Evolutionary conservation across 2,329 filamentous ascomycete species (phyloP).

Genomic region (Penicillium sp.): DNA sequence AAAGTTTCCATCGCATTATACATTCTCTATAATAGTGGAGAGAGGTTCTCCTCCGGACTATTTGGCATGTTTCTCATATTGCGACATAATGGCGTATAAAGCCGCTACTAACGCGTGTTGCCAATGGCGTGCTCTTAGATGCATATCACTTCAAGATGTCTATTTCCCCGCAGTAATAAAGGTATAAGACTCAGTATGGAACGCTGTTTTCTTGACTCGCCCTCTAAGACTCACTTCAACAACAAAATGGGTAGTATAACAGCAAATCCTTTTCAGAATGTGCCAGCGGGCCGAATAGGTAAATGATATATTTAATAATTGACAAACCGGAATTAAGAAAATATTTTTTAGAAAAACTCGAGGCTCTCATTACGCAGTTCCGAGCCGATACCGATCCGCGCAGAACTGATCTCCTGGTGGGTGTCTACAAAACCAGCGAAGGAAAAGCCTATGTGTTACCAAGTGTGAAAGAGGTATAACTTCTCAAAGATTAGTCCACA

Average conservation of each 20-base stretch:
- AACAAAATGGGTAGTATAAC: constrained; percentile 14
- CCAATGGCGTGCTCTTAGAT: not conserved
- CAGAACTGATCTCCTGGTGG: constrained; percentile 14
- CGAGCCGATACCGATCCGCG: constrained; percentile 10
- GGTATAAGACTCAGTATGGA: not conserved
- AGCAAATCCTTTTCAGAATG: constrained; percentile 11
- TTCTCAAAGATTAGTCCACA: not conserved
- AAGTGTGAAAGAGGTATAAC: constrained; percentile 13
- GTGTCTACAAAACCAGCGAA: constrained; percentile 16
- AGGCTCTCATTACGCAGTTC: constrained; percentile 1
- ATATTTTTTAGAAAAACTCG: constrained; percentile 2
- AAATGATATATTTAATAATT: not conserved
- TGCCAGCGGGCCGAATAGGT: constrained; percentile 10
- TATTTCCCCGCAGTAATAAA: not conserved
- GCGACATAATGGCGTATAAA: not conserved
- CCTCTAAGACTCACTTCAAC: not conserved
- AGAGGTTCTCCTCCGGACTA: too few relatives aligned
- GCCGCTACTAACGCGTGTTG: not conserved
- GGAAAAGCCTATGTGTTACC: constrained; percentile 12
- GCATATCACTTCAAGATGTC: not conserved
- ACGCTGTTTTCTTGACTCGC: not conserved
- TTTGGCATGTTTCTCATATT: too few relatives aligned
- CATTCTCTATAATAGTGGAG: too few relatives aligned
- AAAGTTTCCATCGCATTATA: too few relatives aligned
- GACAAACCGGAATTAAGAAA: not conserved